Evolutionary conservation across 2,329 filamentous ascomycete species (phyloP).

Genomic region (Verticillium zaregamsianum): DNA sequence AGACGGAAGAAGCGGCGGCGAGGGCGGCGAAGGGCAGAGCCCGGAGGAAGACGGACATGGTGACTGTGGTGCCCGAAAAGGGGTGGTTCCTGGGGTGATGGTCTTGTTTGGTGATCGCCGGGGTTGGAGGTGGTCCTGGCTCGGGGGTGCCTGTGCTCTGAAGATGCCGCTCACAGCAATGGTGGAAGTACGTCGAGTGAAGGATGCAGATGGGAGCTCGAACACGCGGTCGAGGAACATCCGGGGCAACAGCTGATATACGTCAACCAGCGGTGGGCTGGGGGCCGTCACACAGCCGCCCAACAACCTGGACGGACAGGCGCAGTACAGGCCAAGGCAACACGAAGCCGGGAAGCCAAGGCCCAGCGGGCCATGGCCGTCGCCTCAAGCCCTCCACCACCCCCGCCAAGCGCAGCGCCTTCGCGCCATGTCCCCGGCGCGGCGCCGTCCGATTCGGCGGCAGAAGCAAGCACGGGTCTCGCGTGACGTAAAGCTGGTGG

Average conservation of each 20-base stretch:
- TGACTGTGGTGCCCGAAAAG: background rate
- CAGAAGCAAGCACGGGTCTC: background rate
- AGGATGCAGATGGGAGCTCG: too few species aligned
- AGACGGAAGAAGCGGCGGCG: background rate
- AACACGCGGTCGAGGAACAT: background rate
- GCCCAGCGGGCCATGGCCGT: background rate
- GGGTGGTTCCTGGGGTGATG: background rate
- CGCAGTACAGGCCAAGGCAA: background rate
- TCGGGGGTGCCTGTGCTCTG: background rate
- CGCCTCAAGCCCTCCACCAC: background rate
- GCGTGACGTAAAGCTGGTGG: background rate
- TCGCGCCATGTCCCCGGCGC: background rate
- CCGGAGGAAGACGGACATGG: background rate
- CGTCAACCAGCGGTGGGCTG: background rate
- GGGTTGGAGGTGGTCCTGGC: background rate
- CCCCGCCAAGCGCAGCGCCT: background rate
- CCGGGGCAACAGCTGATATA: background rate
- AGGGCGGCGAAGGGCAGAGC: background rate
- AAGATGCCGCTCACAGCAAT: background rate
- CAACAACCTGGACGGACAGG: background rate
- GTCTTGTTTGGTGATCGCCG: background rate
- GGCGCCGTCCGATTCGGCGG: background rate
- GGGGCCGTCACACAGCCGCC: background rate
- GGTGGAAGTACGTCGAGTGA: background rate
- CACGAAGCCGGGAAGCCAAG: background rate